Evolutionary conservation across 768 basidiomycete species (phyloP), one percentile per base, ranked within the genome.

Genomic region (Boletus sp.): DNA sequence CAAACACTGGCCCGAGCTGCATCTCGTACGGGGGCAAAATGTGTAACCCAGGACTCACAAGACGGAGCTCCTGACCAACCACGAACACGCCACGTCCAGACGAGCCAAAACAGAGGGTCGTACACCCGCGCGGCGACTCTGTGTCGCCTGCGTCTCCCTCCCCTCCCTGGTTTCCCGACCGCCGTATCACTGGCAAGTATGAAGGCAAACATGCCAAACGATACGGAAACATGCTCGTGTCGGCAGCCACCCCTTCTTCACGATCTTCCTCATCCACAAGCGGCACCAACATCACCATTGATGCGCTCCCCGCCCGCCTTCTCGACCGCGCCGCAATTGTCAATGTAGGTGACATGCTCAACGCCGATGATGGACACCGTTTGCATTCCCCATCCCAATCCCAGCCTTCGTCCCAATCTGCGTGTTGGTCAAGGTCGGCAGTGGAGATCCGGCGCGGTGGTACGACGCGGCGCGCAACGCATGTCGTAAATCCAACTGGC

Each of bases 31-130:
- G 69, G 15, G 60, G 58, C 4, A 69, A 40, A 17, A 71, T 47
- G 11, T 56, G 40, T 21, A 69, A 33, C 1, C 54, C 64, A 1
- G 64, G 67, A 38, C 61, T 56, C 43, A 69, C 57, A 3, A 69
- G 50, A 9, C 67, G 56, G 0, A 70, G 39, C 29, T 58, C 69
- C 52, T 47, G 40, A 14, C 67, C 67, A 13, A 60, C 46, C 17
- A 70, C 64, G 19, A 51, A 66, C 32, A 70, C 42, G 0, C 69
- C 67, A 1, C 67, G 69, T n/a, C 69, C 67, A 17, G 69, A 69
- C 29, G 57, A 57, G 0, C 67, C 67, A 2, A 68, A 50, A 43
- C 59, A 54, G 23, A 70, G 51, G 9, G 43, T 7, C 11, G 62
- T 66, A 33, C 67, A 68, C 6, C 33, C 14, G 5, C 48, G 39